Evolutionary conservation across 1,284 basidiomycete genomes (phyloP).

Genomic region (Ceraceosorus guamensis): DNA sequence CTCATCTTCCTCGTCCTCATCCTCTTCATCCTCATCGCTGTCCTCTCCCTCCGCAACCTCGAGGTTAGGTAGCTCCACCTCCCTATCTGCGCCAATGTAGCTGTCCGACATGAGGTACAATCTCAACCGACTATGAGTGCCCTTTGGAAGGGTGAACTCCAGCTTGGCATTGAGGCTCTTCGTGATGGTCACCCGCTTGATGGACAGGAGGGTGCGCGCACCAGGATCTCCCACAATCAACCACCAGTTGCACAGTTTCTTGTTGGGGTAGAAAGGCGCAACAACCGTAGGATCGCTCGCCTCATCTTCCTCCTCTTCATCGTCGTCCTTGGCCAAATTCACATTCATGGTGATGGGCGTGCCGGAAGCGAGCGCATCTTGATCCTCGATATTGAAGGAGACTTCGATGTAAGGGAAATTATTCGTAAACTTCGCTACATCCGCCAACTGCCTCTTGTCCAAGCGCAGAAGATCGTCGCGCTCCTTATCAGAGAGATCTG

Average conservation of each 20-base stretch:
- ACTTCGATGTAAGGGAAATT: constrained; percentile 63
- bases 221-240: constrained; percentile 77
- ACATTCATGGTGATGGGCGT: constrained; percentile 76
- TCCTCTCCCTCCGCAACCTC: constrained; percentile 36
- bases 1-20: constrained; percentile 10
- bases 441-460: constrained; percentile 61
- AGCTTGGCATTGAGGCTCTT: constrained; percentile 63
- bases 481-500: constrained; percentile 33
- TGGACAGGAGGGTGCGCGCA: constrained; percentile 69
- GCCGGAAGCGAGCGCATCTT: constrained; percentile 56
- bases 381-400: constrained; percentile 60
- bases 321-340: constrained; percentile 70
- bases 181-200: constrained; percentile 88
- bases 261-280: constrained; percentile 78
- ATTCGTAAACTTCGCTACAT: constrained; percentile 60
- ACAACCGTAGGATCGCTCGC: constrained; percentile 65
- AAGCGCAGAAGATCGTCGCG: constrained; percentile 70
- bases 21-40: constrained; percentile 27
- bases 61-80: constrained; percentile 28
- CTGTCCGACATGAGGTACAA: constrained; percentile 88
- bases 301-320: constrained; percentile 69
- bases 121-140: constrained; percentile 68
- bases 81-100: constrained; percentile 53
- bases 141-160: constrained; percentile 64
- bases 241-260: constrained; percentile 94